Evolutionary conservation across 768 basidiomycete species (phyloP).

Genomic region (Hemileccinum rubropunctum): DNA sequence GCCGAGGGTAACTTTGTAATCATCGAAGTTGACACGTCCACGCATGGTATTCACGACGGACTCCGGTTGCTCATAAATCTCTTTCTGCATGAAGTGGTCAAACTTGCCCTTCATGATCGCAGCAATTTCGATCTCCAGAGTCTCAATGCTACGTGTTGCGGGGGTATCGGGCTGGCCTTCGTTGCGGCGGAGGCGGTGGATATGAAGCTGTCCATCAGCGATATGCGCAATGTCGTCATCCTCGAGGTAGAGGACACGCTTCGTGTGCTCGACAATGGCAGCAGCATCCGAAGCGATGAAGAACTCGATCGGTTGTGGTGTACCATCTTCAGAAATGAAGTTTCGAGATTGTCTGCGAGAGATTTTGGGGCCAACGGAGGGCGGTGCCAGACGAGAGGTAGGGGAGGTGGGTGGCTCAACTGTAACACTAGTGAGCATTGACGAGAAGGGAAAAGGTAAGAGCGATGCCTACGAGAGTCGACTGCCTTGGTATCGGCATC

Average conservation of each 20-base stretch:
- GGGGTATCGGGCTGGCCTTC: slow-evolving; percentile 61
- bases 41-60: slow-evolving; percentile 99
- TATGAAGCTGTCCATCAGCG: slow-evolving; percentile 94
- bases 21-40: slow-evolving; percentile 98
- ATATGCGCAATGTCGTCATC: slow-evolving; percentile 99
- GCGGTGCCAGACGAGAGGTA: slow-evolving; percentile 63
- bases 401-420: slow-evolving; percentile 53
- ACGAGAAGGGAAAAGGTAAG: not conserved
- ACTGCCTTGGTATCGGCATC: slow-evolving; percentile 50
- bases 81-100: slow-evolving; percentile 99
- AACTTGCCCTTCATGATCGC: slow-evolving; percentile 99
- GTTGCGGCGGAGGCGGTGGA: slow-evolving; percentile 93
- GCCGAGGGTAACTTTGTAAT: slow-evolving; percentile 86
- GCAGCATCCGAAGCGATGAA: slow-evolving; percentile 98
- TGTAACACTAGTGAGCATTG: slow-evolving; percentile 6
- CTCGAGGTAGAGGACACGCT: slow-evolving; percentile 96
- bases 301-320: slow-evolving; percentile 98
- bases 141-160: slow-evolving; percentile 90
- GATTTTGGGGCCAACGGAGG: slow-evolving; percentile 65
- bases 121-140: slow-evolving; percentile 97
- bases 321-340: slow-evolving; percentile 97
- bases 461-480: slow-evolving; percentile 39
- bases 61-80: slow-evolving; percentile 98
- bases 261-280: slow-evolving; percentile 97
- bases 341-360: slow-evolving; percentile 94